These are phyloP conservation scores for Eragrostis curvula DNA, from an alignment of 176 grass and related monocot genomes.

Conservation along the genomic window DNA sequence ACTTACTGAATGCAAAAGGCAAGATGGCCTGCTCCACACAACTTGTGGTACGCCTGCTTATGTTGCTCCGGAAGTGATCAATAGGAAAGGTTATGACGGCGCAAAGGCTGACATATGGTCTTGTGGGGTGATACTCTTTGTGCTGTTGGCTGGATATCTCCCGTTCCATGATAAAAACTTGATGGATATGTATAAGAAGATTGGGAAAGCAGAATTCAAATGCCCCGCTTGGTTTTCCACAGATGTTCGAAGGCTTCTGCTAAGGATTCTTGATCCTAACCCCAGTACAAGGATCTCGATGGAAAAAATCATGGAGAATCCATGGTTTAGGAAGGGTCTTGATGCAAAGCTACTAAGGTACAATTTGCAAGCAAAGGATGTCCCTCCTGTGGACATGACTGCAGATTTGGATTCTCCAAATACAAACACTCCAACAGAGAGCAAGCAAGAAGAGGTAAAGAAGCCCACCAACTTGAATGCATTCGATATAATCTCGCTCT, in stretches of 20 bases:
- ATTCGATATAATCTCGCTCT: slow-evolving; percentile 91
- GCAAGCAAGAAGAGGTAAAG: slow-evolving; percentile 38
- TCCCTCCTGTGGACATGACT: neutral
- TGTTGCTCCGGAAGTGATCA: slow-evolving; percentile 96
- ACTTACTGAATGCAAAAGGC: slow-evolving; percentile 64
- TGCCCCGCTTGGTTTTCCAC: slow-evolving; percentile 75
- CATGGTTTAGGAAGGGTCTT: slow-evolving; percentile 92
- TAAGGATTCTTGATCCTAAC: slow-evolving; percentile 90
- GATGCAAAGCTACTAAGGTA: slow-evolving; percentile 62
- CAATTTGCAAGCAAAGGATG: slow-evolving; percentile 37
- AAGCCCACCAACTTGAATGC: slow-evolving; percentile 83
- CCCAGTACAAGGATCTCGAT: slow-evolving; percentile 81
- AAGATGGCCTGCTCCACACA: slow-evolving; percentile 88
- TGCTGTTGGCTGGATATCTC: slow-evolving; percentile 83
- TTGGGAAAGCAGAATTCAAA: slow-evolving; percentile 88
- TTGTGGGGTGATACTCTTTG: slow-evolving; percentile 92
- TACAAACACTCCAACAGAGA: neutral
- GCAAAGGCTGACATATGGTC: slow-evolving; percentile 99
- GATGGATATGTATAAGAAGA: slow-evolving; percentile 98
- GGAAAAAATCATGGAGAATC: slow-evolving; percentile 84
- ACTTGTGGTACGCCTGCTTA: slow-evolving; percentile 97
- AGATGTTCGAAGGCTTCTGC: slow-evolving; percentile 69
- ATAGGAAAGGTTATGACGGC: slow-evolving; percentile 86
- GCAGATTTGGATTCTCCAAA: slow-evolving; percentile 5
- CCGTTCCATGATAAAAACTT: slow-evolving; percentile 95